A percentile compares a stretch with the other conserved stretches of the same genome.
These are phyloP conservation scores for Phytophthora quininea DNA, from an alignment of 352 stramenopile species.

Conservation along the genomic window DNA sequence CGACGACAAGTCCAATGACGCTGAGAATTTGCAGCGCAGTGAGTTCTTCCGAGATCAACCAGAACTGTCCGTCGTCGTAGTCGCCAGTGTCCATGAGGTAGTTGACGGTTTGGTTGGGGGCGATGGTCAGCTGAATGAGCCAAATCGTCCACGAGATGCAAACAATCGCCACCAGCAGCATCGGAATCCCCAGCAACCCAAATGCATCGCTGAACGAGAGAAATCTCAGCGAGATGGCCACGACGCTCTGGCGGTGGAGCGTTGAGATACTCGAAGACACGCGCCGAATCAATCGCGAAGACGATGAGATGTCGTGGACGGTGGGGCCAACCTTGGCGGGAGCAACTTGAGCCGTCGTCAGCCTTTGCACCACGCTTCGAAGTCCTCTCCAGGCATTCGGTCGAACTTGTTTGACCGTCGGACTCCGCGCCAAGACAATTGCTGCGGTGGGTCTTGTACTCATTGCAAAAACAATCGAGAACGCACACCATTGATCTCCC, in stretches of 20 bases:
- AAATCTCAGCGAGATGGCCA: slow-evolving; percentile 12
- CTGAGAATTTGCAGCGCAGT: slow-evolving; percentile 16
- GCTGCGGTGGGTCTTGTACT: too few relatives aligned
- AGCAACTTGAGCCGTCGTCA: too few relatives aligned
- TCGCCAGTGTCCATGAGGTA: slow-evolving; percentile 41
- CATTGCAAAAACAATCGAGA: too few relatives aligned
- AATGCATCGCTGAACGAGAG: slow-evolving; percentile 34
- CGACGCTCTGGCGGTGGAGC: slow-evolving; percentile 12
- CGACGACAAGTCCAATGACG: slow-evolving; percentile 12
- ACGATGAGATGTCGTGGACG: not conserved
- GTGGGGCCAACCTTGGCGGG: not conserved
- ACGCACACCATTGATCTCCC: too few relatives aligned
- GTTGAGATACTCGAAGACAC: slow-evolving; percentile 1
- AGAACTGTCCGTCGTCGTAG: slow-evolving; percentile 45
- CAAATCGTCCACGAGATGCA: slow-evolving; percentile 27
- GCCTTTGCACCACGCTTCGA: too few relatives aligned
- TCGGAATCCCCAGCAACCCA: slow-evolving; percentile 22
- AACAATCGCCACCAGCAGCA: slow-evolving; percentile 25
- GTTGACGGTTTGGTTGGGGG: slow-evolving; percentile 40
- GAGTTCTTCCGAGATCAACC: slow-evolving; percentile 35
- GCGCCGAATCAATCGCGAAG: not conserved
- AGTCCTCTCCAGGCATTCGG: too few relatives aligned
- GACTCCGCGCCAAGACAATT: too few relatives aligned
- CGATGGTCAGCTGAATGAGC: slow-evolving; percentile 35
- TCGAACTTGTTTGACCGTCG: too few relatives aligned